Evolutionary conservation across 1,284 basidiomycete species (phyloP).

Genomic region (Malassezia sp.): DNA sequence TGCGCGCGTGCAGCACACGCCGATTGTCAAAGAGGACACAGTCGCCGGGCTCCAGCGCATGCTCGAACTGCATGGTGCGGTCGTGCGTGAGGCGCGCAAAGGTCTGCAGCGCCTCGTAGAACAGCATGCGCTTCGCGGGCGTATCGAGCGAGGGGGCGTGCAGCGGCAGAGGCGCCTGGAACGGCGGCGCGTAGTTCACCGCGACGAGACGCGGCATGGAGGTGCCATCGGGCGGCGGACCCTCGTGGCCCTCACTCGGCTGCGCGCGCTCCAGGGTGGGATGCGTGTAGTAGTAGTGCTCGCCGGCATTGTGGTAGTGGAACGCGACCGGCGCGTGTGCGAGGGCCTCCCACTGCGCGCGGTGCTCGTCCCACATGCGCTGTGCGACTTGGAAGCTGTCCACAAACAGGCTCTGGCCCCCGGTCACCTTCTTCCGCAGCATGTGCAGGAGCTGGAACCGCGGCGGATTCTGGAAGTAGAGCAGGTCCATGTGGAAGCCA

Average conservation of each 20-base stretch:
- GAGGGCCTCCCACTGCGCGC: conserved; percentile 57
- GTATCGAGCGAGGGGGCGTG: conserved; percentile 18
- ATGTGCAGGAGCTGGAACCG: conserved; percentile 85
- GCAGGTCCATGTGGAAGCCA: conserved; percentile 74
- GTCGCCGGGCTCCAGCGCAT: conserved; percentile 70
- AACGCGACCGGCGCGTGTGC: conserved; percentile 63
- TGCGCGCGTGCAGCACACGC: conserved; percentile 77
- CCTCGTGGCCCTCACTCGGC: conserved; percentile 24
- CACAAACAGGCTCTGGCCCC: conserved; percentile 78
- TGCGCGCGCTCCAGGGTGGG: conserved; percentile 62
- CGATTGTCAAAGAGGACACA: conserved; percentile 86
- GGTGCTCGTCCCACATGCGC: conserved; percentile 52
- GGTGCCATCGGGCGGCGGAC: conserved; percentile 9
- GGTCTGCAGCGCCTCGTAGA: conserved; percentile 52
- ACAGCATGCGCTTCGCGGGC: conserved; percentile 17
- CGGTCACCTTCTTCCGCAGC: conserved; percentile 58
- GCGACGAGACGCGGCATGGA: conserved; percentile 37
- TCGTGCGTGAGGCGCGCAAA: conserved; percentile 60
- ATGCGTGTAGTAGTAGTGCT: conserved; percentile 69
- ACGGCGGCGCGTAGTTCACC: conserved; percentile 88
- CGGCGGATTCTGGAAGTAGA: conserved; percentile 55
- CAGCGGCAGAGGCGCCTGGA: conserved; percentile 62
- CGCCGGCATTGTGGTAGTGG: conserved; percentile 81
- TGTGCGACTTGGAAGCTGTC: conserved; percentile 65
- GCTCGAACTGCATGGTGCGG: conserved; percentile 54